phyloP scores from a whole-genome alignment of 2,329 filamentous ascomycete genomes.

The Fusarium austroafricanum region DNA sequence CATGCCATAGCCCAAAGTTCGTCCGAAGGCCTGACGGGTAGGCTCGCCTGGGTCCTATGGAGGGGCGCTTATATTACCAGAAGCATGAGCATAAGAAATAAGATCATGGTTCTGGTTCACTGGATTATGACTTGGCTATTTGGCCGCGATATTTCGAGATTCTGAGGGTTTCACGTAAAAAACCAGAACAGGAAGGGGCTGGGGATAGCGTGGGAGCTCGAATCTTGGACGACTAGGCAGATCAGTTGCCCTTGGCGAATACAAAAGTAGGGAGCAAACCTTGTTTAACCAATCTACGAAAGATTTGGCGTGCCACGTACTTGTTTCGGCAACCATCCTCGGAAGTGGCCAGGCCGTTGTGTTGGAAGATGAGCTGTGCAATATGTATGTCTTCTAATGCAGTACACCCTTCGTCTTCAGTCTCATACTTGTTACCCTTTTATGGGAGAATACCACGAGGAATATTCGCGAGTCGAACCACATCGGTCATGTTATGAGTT shows the following conservation, averaged over 20 bases:
- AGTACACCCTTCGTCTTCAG: too few relatives aligned
- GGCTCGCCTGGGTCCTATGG: background rate
- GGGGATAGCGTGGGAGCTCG: background rate
- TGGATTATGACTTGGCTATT: background rate
- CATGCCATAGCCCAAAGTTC: background rate
- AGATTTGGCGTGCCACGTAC: slow-evolving; percentile 56
- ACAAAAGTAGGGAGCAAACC: slow-evolving; percentile 44
- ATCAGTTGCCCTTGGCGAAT: slow-evolving; percentile 48
- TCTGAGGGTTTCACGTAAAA: too few relatives aligned
- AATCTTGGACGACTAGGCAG: slow-evolving; percentile 4
- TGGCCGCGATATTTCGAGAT: too few relatives aligned
- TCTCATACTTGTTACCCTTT: too few relatives aligned
- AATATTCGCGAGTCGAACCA: too few relatives aligned
- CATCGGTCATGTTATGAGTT: too few relatives aligned
- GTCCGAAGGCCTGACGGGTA: background rate
- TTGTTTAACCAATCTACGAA: slow-evolving; percentile 50
- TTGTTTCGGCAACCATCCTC: slow-evolving; percentile 57
- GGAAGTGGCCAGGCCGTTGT: slow-evolving; percentile 52
- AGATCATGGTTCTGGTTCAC: background rate
- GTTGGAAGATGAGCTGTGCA: slow-evolving; percentile 54
- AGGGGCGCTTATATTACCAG: background rate
- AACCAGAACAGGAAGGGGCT: slow-evolving; percentile 30
- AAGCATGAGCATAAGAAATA: background rate
- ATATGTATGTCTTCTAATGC: slow-evolving; percentile 46
- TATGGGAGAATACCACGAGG: too few relatives aligned